Base-by-base conservation (phyloP, 805 yeast genomes). In the Teunomyces pallodes region DNA sequence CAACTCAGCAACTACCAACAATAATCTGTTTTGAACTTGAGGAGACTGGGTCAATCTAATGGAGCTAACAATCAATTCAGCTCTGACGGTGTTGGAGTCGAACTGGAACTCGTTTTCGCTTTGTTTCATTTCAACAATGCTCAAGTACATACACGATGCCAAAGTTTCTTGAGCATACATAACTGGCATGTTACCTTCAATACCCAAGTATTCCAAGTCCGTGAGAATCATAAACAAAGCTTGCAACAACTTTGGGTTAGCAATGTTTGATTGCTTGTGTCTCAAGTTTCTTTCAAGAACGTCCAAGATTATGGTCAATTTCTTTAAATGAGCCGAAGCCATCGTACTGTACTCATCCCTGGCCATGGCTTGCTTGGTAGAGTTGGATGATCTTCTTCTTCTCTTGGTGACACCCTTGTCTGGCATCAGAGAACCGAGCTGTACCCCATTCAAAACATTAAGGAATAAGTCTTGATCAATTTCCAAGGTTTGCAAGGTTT, bases 181-280 rank as follows among this genome's bases (percentile, higher is more conserved):
- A 4, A 92, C 92, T 3, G 99, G 96, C 52, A 94, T 72, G 49
- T 90, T 89, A 36, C 96, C 96, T 62, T 91, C 98, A 54, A 82
- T 83, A 39, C 96, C 96, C 42, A 94, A 75, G 27, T 96, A 83
- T 62, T 87, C 94, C 54, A 87, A 71, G 62, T 87, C 94, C 45
- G 88, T 81, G 44, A 87, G 70, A 32, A 85, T 72, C 53, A 79
- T 79, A 68, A 87, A 84, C 50, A 83, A 62, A 12, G 80, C 67
- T 45, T 74, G 72, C 36, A 83, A 65, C 43, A 83, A 66, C 20
- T 70, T 73, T 2, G 83, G 75, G 28, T 73, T 67, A 59, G 72
- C 61, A 36, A 70, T 48, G 13, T 57, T 63, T 24, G 58, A 56
- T 13, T 58, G 51, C 9, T 61, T 42, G 45, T 59, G 59, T 50